Conservation (phyloP, 768 basidiomycete species). For the Mycena rosella region DNA sequence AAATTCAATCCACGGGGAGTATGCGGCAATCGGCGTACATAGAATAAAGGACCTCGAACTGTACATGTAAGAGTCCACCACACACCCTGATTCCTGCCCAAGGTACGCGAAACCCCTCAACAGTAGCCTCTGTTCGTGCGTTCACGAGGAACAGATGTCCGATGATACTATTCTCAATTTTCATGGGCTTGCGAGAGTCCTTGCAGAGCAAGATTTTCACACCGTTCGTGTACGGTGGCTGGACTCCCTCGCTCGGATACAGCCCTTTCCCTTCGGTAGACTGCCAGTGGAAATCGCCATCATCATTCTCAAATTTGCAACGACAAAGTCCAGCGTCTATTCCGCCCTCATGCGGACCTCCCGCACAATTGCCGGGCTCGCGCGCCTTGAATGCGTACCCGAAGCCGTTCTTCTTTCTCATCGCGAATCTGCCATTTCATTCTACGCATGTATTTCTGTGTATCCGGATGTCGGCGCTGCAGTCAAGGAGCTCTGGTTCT, state of each 20-base stretch:
- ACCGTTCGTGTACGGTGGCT: conserved; percentile 2
- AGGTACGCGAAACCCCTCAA: neutral
- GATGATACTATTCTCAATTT: conserved; percentile 10
- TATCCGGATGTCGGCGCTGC: conserved; percentile 17
- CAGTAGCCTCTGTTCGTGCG: neutral
- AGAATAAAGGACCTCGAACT: neutral
- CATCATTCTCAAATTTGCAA: conserved; percentile 19
- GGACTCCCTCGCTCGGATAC: neutral
- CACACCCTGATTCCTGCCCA: neutral
- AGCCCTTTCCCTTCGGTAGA: conserved; percentile 10
- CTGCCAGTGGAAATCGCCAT: conserved; percentile 14
- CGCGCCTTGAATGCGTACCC: conserved; percentile 17
- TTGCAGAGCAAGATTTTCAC: conserved; percentile 13
- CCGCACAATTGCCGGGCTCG: conserved; percentile 10
- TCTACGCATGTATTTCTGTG: conserved; percentile 24
- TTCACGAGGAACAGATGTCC: conserved; percentile 19
- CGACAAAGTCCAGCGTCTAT: conserved; percentile 19
- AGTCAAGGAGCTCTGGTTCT: conserved; percentile 7
- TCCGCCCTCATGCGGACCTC: conserved; percentile 23
- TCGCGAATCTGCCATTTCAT: conserved; percentile 13
- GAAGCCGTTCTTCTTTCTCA: conserved; percentile 7
- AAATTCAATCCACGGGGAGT: conserved; percentile 3
- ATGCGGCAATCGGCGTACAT: conserved; percentile 11
- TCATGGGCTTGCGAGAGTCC: conserved; percentile 19
- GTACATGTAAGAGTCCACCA: neutral